phyloP scores from a whole-genome alignment of 768 basidiomycete genomes.

The Rhodotorula taiwanensis region DNA sequence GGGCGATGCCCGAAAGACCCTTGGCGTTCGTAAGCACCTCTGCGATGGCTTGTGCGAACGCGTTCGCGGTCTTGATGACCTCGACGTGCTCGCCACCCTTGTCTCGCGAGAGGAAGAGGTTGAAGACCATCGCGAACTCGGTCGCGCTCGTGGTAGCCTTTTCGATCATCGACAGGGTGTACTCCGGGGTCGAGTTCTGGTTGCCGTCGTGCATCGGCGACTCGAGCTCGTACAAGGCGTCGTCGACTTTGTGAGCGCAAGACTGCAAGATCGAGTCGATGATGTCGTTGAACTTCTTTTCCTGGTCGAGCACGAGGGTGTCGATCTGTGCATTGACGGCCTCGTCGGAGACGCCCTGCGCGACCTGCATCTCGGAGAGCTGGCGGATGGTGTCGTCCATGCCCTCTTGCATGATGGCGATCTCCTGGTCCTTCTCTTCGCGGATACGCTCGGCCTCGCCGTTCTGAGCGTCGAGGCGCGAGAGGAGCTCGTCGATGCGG shows the following conservation, averaged over 20 bases:
- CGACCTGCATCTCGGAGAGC: slow-evolving; percentile 76
- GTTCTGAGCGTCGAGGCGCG: slow-evolving; percentile 66
- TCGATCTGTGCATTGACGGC: slow-evolving; percentile 97
- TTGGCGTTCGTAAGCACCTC: slow-evolving; percentile 92
- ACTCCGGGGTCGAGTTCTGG: slow-evolving; percentile 94
- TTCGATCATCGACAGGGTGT: slow-evolving; percentile 96
- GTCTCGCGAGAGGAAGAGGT: slow-evolving; percentile 73
- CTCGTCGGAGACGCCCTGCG: slow-evolving; percentile 73
- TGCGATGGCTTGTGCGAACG: slow-evolving; percentile 83
- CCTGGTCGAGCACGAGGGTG: slow-evolving; percentile 87
- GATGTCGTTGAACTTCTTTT: slow-evolving; percentile 95
- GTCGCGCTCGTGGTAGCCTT: slow-evolving; percentile 89
- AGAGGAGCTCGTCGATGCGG: slow-evolving; percentile 86
- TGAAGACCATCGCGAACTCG: slow-evolving; percentile 91
- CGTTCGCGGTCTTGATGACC: slow-evolving; percentile 95
- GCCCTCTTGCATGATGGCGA: slow-evolving; percentile 87
- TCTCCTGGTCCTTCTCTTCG: slow-evolving; percentile 96
- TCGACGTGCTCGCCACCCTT: slow-evolving; percentile 90
- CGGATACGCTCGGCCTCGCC: slow-evolving; percentile 71
- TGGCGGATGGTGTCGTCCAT: slow-evolving; percentile 88
- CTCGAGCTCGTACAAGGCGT: slow-evolving; percentile 94
- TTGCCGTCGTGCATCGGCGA: slow-evolving; percentile 92
- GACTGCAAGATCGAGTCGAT: slow-evolving; percentile 97
- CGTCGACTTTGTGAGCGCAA: slow-evolving; percentile 94
- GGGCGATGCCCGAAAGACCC: slow-evolving; percentile 85